Percentiles rank a stretch among this genome's conserved stretches.
Conservation (phyloP, 2,329 filamentous ascomycete species). For the Drechmeria coniospora region DNA sequence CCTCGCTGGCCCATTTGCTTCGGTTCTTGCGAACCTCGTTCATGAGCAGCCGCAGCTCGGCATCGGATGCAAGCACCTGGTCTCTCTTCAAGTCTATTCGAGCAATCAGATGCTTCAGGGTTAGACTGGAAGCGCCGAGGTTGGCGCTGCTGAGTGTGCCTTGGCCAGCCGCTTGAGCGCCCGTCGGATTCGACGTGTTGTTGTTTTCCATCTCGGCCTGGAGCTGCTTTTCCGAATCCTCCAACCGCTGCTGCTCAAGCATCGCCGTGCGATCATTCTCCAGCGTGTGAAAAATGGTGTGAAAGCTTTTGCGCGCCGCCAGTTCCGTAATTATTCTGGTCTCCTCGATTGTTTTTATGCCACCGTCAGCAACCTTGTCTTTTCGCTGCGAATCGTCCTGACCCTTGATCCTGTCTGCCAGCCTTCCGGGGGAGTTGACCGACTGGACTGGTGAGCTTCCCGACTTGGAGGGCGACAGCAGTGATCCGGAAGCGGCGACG, state of each 20-base stretch:
- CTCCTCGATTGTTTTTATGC: conserved; percentile 83
- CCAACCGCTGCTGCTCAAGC: conserved; percentile 91
- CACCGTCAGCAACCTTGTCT: conserved; percentile 66
- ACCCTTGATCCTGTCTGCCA: conserved; percentile 36
- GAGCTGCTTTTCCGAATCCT: conserved; percentile 90
- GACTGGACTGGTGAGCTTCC: conserved; percentile 51
- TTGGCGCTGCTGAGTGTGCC: conserved; percentile 88
- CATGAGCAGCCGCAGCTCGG: conserved; percentile 81
- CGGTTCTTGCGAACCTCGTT: conserved; percentile 95
- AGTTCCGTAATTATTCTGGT: conserved; percentile 84
- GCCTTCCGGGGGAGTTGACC: conserved; percentile 44
- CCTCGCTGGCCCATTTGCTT: conserved; percentile 97
- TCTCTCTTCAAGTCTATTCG: conserved; percentile 87
- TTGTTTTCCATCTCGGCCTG: conserved; percentile 83
- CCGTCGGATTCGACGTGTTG: conserved; percentile 32
- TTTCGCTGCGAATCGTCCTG: conserved; percentile 32
- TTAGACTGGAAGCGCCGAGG: conserved; percentile 86
- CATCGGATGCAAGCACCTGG: conserved; percentile 80
- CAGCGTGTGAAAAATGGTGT: conserved; percentile 86
- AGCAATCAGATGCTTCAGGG: conserved; percentile 90
- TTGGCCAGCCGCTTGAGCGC: conserved; percentile 48
- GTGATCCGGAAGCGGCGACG: conserved; percentile 37
- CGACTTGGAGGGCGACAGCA: conserved; percentile 55
- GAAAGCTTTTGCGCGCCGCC: conserved; percentile 76
- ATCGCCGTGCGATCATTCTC: conserved; percentile 93